Percentiles rank a stretch among this genome's conserved stretches.
These are phyloP conservation scores for Vaccinium vitisidaea DNA, from an alignment of 148 eudicot species.

Conservation along the genomic window DNA sequence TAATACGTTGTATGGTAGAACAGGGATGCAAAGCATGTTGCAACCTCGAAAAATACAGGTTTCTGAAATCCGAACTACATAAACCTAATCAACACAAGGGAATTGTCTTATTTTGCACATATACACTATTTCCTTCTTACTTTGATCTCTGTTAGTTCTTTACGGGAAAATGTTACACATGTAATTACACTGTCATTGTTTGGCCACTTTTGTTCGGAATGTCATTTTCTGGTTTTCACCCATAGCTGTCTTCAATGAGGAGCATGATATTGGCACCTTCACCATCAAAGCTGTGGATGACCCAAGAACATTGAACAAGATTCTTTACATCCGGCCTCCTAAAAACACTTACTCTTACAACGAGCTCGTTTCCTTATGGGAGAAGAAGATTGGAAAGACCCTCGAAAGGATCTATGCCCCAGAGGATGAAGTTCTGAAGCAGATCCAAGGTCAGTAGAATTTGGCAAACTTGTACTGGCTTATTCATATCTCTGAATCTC, in stretches of 20 bases:
- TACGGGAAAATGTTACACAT: neutral
- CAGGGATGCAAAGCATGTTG: neutral
- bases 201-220: neutral
- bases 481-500: neutral
- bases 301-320: conserved; percentile 54
- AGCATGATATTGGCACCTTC: conserved; percentile 48
- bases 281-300: conserved; percentile 54
- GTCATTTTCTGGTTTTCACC: neutral
- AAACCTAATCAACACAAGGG: neutral
- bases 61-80: neutral
- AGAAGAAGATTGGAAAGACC: conserved; percentile 48
- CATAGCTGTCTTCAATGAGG: conserved; percentile 40
- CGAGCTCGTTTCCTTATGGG: conserved; percentile 53
- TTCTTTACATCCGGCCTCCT: conserved; percentile 39
- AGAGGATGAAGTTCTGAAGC: conserved; percentile 39
- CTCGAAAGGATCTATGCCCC: conserved; percentile 35
- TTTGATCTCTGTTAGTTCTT: conserved; percentile 6
- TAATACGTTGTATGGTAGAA: neutral
- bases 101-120: neutral
- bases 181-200: neutral
- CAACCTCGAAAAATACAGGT: neutral
- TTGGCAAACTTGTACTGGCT: neutral
- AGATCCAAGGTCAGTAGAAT: conserved; percentile 31
- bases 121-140: neutral
- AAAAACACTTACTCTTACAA: conserved; percentile 38